Conservation (phyloP, 305 asterid genomes). For the Solanum hybrid region DNA sequence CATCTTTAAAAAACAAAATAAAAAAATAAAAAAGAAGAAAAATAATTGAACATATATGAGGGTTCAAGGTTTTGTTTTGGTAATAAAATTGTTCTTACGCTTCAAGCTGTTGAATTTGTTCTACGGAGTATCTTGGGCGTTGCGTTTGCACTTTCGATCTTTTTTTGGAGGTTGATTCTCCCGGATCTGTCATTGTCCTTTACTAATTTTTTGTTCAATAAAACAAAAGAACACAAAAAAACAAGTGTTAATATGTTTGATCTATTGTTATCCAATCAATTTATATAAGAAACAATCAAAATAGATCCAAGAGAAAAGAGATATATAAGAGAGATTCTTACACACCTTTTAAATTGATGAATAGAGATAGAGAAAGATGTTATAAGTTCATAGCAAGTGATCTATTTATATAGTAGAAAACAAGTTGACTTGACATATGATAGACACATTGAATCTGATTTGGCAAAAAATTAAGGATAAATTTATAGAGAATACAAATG, state of each 20-base stretch:
- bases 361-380: background rate
- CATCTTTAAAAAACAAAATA: background rate
- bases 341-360: background rate
- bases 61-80: too few species aligned
- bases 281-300: background rate
- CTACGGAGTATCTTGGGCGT: slow-evolving; percentile 40
- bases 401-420: background rate
- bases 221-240: background rate
- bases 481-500: background rate
- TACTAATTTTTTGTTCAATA: background rate
- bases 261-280: background rate
- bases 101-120: slow-evolving; percentile 58
- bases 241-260: background rate
- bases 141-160: slow-evolving; percentile 25
- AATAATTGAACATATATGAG: background rate
- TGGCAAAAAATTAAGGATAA: background rate
- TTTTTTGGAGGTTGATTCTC: slow-evolving; percentile 23
- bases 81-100: slow-evolving; percentile 19
- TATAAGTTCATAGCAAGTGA: background rate
- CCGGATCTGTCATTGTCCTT: slow-evolving; percentile 19
- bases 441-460: background rate
- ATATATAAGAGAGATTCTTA: background rate
- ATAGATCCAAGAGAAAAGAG: background rate
- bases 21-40: background rate
- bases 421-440: background rate